Percentiles rank a stretch among this genome's conserved stretches.
phyloP scores from a whole-genome alignment of 108 stramenopile species.

The Fistulifera pelliculosa region DNA sequence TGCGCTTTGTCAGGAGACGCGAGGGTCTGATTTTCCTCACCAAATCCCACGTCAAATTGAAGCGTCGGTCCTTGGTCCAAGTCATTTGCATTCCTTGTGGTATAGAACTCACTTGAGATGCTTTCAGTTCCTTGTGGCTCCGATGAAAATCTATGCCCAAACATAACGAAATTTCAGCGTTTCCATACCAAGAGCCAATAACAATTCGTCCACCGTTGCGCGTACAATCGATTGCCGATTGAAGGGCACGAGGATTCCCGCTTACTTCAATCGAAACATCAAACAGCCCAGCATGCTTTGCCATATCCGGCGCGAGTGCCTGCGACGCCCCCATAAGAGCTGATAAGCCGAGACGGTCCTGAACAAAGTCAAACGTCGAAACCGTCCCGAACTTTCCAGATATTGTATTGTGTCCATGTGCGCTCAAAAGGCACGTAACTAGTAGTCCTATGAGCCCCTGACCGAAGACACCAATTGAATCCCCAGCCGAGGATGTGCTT shows the following conservation, averaged over 20 bases:
- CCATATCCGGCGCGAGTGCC: conserved; percentile 50
- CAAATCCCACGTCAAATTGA: conserved; percentile 76
- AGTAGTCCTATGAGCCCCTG: conserved; percentile 89
- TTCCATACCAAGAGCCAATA: conserved; percentile 88
- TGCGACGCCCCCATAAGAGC: conserved; percentile 68
- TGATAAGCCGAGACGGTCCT: conserved; percentile 60
- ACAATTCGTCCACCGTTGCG: conserved; percentile 70
- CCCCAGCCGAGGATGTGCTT: conserved; percentile 79
- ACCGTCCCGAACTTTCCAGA: conserved; percentile 29
- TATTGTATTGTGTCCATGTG: background rate
- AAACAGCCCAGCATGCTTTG: conserved; percentile 48
- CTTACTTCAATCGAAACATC: conserved; percentile 89
- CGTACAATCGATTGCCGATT: conserved; percentile 77
- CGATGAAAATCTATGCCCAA: conserved; percentile 90
- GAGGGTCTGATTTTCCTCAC: conserved; percentile 63
- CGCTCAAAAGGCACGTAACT: conserved; percentile 62
- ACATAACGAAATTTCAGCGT: conserved; percentile 54
- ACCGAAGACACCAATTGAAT: conserved; percentile 82
- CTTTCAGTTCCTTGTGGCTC: conserved; percentile 72
- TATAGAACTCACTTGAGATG: conserved; percentile 83
- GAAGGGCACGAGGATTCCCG: conserved; percentile 72
- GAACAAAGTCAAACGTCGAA: conserved; percentile 69
- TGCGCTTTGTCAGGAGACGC: conserved; percentile 48
- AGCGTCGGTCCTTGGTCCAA: conserved; percentile 84
- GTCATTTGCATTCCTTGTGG: conserved; percentile 48